Percentiles rank a stretch among this genome's conserved stretches.
phyloP scores from a whole-genome alignment of 495 filamentous ascomycete species.

The Trypethelium eluteriae region DNA sequence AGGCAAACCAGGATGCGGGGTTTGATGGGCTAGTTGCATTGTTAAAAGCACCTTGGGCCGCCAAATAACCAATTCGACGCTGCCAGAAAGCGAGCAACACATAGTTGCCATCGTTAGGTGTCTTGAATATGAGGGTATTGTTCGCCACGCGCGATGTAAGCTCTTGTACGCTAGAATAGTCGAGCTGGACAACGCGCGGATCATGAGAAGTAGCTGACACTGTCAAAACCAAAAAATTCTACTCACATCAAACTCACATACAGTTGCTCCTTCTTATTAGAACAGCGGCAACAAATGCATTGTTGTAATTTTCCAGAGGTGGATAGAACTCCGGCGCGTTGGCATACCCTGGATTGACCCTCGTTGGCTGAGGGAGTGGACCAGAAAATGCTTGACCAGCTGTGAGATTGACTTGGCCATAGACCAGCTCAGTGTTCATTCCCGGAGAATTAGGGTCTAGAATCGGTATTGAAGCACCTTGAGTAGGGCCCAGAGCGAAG shows the following conservation, averaged over 20 bases:
- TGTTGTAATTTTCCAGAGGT: background rate
- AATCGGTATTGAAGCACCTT: conserved; percentile 8
- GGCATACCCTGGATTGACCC: background rate
- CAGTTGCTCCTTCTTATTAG: background rate
- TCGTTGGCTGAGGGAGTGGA: background rate
- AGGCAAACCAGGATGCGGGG: conserved; percentile 3
- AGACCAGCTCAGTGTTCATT: conserved; percentile 7
- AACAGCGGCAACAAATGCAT: background rate
- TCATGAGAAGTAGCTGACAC: background rate
- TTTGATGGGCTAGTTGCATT: background rate
- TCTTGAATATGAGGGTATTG: background rate
- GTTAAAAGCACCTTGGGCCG: conserved; percentile 8
- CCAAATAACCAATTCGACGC: conserved; percentile 2
- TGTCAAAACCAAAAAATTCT: too few relatives aligned
- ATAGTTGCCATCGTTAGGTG: background rate
- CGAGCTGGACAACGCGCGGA: background rate
- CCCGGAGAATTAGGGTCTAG: background rate
- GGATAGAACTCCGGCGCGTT: conserved; percentile 4
- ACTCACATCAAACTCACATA: too few relatives aligned
- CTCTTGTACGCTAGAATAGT: background rate
- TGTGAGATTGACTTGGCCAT: conserved; percentile 4
- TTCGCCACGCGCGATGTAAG: background rate
- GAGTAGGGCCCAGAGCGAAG: background rate
- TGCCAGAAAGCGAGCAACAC: conserved; percentile 3
- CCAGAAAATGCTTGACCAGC: background rate